These are phyloP conservation scores for Lepiota brunneoincarnata DNA, from an alignment of 768 basidiomycete genomes.

Conservation along the genomic window DNA sequence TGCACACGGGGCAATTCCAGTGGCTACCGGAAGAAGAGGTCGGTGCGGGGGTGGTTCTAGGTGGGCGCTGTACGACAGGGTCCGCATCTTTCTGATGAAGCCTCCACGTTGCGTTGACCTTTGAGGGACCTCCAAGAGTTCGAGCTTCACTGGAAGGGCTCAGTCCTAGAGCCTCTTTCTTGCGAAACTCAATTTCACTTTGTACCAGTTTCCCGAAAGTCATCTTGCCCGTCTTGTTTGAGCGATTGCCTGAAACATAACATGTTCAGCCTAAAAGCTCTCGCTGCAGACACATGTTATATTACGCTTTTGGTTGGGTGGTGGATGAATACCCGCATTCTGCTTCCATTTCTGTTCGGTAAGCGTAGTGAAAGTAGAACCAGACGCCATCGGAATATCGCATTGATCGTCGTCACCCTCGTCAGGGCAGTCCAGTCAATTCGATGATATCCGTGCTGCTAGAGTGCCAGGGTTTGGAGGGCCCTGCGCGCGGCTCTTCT, in stretches of 20 bases:
- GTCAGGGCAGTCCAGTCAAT: conserved; percentile 17
- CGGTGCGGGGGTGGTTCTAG: not conserved
- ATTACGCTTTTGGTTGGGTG: not conserved
- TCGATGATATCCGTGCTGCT: conserved; percentile 6
- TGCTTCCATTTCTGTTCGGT: conserved; percentile 11
- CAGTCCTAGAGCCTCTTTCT: conserved; percentile 44
- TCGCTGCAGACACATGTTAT: not conserved
- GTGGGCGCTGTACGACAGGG: conserved; percentile 12
- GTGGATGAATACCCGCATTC: not conserved
- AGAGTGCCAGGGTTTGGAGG: not conserved
- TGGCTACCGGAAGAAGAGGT: not conserved
- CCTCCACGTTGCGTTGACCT: conserved; percentile 1
- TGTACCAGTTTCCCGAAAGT: conserved; percentile 37
- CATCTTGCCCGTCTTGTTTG: conserved; percentile 15
- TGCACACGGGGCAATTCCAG: conserved; percentile 64
- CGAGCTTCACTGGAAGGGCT: conserved; percentile 24
- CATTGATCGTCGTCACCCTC: conserved; percentile 16
- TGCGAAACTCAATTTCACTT: conserved; percentile 41
- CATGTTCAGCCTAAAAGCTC: not conserved
- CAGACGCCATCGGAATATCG: conserved; percentile 29
- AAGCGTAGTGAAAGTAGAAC: conserved; percentile 27
- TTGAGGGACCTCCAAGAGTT: conserved; percentile 19
- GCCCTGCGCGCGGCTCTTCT: not conserved
- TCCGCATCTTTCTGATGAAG: not conserved
- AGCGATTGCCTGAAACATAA: not conserved